These are phyloP conservation scores for Berberis thunbergii DNA, from an alignment of 164 flowering plant genomes.

Conservation along the genomic window DNA sequence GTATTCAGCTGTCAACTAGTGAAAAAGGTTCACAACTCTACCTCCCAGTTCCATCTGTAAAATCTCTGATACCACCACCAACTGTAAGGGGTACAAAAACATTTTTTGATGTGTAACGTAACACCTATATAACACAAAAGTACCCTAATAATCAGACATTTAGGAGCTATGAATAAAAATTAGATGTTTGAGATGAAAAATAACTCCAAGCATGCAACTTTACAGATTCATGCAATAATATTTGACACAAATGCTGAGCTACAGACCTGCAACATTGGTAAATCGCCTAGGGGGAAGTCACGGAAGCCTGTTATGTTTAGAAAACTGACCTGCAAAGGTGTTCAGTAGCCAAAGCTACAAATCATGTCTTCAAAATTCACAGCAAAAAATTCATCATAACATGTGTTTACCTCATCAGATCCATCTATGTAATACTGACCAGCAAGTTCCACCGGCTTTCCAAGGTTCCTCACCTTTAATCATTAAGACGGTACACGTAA, in stretches of 20 bases:
- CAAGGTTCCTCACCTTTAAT: conserved; percentile 85
- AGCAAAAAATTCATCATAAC: neutral
- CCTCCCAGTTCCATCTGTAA: conserved; percentile 97
- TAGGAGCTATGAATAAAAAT: neutral
- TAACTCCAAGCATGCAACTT: neutral
- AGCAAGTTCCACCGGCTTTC: conserved; percentile 98
- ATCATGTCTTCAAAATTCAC: neutral
- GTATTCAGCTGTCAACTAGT: neutral
- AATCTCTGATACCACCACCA: conserved; percentile 97
- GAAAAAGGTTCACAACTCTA: conserved; percentile 11
- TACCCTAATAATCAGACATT: neutral
- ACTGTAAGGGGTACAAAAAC: conserved; percentile 97
- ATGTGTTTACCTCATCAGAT: conserved; percentile 77
- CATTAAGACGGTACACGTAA: neutral
- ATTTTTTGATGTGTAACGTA: conserved; percentile 78
- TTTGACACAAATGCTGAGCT: neutral
- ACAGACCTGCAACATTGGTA: conserved; percentile 92
- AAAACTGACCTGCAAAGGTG: conserved; percentile 69
- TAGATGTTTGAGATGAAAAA: neutral
- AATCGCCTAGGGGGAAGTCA: conserved; percentile 90
- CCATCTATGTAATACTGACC: conserved; percentile 88
- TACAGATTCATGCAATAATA: neutral
- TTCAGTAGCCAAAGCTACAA: conserved; percentile 5
- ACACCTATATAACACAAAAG: conserved; percentile 36
- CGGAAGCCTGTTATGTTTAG: conserved; percentile 94